phyloP scores from a whole-genome alignment of 306 rosid species.

The Dalbergia oliveri region DNA sequence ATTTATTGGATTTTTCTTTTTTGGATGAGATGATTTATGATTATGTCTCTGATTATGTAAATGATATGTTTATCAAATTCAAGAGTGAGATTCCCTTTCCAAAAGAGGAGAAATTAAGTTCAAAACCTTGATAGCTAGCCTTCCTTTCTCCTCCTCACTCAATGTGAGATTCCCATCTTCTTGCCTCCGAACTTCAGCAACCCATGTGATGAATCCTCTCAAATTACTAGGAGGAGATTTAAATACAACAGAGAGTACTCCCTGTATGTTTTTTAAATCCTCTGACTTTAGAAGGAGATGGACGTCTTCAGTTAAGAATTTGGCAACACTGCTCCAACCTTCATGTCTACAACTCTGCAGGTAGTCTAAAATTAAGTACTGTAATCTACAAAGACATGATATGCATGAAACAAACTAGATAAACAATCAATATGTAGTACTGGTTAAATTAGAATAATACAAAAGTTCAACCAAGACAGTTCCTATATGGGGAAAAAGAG shows the following conservation, averaged over 20 bases:
- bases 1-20: slow-evolving; percentile 32
- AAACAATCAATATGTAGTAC: slow-evolving; percentile 22
- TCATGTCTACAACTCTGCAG: slow-evolving; percentile 94
- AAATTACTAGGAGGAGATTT: slow-evolving; percentile 78
- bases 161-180: slow-evolving; percentile 78
- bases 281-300: slow-evolving; percentile 70
- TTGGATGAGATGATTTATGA: background rate
- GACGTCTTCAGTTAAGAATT: slow-evolving; percentile 74
- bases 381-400: slow-evolving; percentile 36
- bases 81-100: slow-evolving; percentile 20
- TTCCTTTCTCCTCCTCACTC: slow-evolving; percentile 87
- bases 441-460: slow-evolving; percentile 16
- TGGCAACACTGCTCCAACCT: slow-evolving; percentile 73
- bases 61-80: slow-evolving; percentile 19
- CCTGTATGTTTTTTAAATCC: slow-evolving; percentile 67
- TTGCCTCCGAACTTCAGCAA: slow-evolving; percentile 93
- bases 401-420: slow-evolving; percentile 37
- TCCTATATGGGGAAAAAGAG: background rate
- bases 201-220: slow-evolving; percentile 78
- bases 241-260: slow-evolving; percentile 65
- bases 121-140: slow-evolving; percentile 81
- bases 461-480: slow-evolving; percentile 11
- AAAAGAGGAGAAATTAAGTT: slow-evolving; percentile 16
- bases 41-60: slow-evolving; percentile 16
- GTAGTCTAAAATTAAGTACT: slow-evolving; percentile 40